A percentile compares a stretch with the other conserved stretches of the same genome.
phyloP scores from a whole-genome alignment of 345 rosid genomes.

The Boechera stricta region DNA sequence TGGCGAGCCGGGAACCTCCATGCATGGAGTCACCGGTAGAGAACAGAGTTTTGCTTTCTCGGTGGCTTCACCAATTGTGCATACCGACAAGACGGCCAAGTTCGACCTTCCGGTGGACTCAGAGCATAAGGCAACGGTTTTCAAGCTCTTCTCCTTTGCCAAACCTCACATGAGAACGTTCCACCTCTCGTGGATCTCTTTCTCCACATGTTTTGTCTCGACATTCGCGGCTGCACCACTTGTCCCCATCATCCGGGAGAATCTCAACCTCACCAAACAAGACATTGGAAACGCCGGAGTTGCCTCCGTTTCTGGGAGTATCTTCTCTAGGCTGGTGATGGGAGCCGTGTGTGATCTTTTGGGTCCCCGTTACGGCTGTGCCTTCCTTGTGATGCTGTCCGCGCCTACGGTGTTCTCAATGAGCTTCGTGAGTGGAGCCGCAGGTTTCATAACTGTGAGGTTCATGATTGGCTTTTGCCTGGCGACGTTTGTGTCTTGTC shows the following conservation, averaged over 20 bases:
- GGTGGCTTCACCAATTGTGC: conserved; percentile 58
- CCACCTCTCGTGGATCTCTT: conserved; percentile 86
- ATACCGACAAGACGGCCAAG: conserved; percentile 61
- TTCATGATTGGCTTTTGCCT: conserved; percentile 87
- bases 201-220: conserved; percentile 78
- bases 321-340: conserved; percentile 78
- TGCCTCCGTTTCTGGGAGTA: conserved; percentile 80
- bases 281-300: conserved; percentile 81
- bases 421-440: conserved; percentile 57
- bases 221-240: conserved; percentile 88
- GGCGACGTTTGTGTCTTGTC: conserved; percentile 85
- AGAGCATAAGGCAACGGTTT: conserved; percentile 70
- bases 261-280: conserved; percentile 62
- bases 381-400: conserved; percentile 67
- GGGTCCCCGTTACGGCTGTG: conserved; percentile 77
- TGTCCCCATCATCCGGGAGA: conserved; percentile 75
- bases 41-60: conserved; percentile 67
- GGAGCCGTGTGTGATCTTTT: conserved; percentile 76
- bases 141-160: conserved; percentile 65
- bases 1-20: conserved; percentile 66
- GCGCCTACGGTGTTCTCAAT: conserved; percentile 84
- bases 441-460: conserved; percentile 63
- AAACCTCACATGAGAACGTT: conserved; percentile 84
- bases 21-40: conserved; percentile 70
- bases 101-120: conserved; percentile 67